phyloP scores from a whole-genome alignment of 495 filamentous ascomycete species.

The Aspergillus egyptiacus region DNA sequence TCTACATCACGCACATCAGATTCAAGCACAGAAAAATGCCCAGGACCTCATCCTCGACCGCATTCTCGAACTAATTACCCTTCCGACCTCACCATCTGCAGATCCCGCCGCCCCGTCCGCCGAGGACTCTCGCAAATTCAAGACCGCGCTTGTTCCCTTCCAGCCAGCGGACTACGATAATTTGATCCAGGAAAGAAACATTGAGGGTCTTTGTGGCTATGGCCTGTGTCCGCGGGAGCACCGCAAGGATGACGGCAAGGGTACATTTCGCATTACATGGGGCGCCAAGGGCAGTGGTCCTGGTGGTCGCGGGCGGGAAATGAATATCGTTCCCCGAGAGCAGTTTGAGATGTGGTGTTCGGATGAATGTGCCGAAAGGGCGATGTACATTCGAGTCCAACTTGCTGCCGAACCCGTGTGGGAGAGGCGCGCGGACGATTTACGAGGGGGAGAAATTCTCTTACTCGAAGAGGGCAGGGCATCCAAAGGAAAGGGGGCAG shows the following conservation, averaged over 20 bases:
- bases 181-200: conserved; percentile 79
- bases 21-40: conserved; percentile 69
- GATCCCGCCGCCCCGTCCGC: conserved; percentile 54
- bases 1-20: conserved; percentile 69
- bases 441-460: conserved; percentile 37
- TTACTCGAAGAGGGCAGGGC: conserved; percentile 48
- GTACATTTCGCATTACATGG: conserved; percentile 45
- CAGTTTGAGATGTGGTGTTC: conserved; percentile 86
- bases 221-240: conserved; percentile 60
- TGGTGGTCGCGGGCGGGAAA: conserved; percentile 42
- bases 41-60: conserved; percentile 65
- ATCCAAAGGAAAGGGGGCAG: conserved; percentile 13
- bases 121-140: conserved; percentile 52
- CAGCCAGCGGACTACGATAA: conserved; percentile 81
- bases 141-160: conserved; percentile 58
- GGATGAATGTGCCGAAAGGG: conserved; percentile 66
- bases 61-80: conserved; percentile 60
- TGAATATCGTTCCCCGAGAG: conserved; percentile 56
- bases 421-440: conserved; percentile 51
- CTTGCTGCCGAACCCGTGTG: conserved; percentile 71
- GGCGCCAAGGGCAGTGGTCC: conserved; percentile 46
- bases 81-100: conserved; percentile 44
- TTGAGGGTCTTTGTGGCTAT: conserved; percentile 74
- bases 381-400: conserved; percentile 81
- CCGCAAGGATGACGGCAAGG: conserved; percentile 36